phyloP scores from a whole-genome alignment of 768 basidiomycete genomes.

The Rhodotorula diobovata region DNA sequence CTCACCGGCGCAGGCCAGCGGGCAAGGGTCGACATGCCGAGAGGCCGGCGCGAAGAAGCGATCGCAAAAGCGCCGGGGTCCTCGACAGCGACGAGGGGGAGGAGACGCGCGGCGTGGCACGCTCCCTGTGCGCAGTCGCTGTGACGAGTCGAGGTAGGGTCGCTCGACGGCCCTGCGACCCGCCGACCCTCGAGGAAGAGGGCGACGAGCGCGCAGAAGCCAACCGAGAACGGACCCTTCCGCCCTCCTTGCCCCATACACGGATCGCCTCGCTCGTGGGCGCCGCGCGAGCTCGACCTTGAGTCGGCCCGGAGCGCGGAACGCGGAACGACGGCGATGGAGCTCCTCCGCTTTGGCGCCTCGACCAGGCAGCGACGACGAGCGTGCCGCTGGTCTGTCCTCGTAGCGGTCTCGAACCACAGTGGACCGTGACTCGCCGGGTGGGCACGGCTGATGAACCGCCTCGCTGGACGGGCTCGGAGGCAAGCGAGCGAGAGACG shows the following conservation, averaged over 20 bases:
- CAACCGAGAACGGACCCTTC: not conserved
- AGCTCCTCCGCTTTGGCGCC: not conserved
- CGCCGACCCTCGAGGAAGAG: not conserved
- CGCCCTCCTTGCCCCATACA: not conserved
- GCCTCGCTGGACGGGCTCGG: not conserved
- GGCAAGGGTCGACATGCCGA: not conserved
- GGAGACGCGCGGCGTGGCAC: not conserved
- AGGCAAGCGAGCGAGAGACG: no score
- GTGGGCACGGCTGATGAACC: not conserved
- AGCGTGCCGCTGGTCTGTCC: not conserved
- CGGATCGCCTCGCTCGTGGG: not conserved
- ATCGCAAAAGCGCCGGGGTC: constrained; percentile 21
- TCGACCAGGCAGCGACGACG: not conserved
- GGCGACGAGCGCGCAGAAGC: not conserved
- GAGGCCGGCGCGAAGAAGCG: constrained; percentile 20
- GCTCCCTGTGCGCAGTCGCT: not conserved
- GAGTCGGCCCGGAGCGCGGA: not conserved
- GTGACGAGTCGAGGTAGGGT: not conserved
- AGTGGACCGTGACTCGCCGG: not conserved
- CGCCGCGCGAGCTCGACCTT: not conserved
- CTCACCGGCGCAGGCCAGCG: not conserved
- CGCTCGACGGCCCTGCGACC: not conserved
- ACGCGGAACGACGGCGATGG: no score
- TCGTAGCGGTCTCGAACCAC: not conserved
- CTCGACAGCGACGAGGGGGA: not conserved